Conservation (phyloP, 2,329 filamentous ascomycete genomes). For the Verticillium nubilum region DNA sequence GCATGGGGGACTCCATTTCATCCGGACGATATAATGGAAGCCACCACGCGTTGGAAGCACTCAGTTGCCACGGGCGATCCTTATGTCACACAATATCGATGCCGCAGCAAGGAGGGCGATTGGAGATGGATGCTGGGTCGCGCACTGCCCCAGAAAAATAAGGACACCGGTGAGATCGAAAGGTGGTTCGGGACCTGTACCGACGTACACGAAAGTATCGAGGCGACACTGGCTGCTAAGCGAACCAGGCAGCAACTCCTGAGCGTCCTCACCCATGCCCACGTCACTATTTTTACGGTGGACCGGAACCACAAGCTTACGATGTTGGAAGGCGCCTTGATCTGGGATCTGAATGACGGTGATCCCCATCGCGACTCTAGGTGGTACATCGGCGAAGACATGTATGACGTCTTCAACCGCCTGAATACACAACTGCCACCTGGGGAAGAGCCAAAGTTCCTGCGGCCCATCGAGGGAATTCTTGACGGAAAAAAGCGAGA, state of each 20-base stretch:
- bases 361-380: constrained; percentile 32
- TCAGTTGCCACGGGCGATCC: constrained; percentile 62
- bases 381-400: constrained; percentile 54
- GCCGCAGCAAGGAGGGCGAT: constrained; percentile 58
- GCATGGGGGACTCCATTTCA: constrained; percentile 64
- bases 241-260: constrained; percentile 65
- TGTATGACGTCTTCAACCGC: constrained; percentile 59
- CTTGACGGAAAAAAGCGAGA: constrained; percentile 54
- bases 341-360: constrained; percentile 37
- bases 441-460: constrained; percentile 41
- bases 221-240: constrained; percentile 60
- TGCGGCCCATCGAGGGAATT: constrained; percentile 57
- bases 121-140: constrained; percentile 77
- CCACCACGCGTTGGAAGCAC: constrained; percentile 52
- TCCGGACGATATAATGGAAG: constrained; percentile 59
- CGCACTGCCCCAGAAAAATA: constrained; percentile 62
- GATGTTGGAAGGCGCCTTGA: constrained; percentile 64
- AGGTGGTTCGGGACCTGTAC: constrained; percentile 82
- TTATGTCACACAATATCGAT: constrained; percentile 68
- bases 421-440: constrained; percentile 36
- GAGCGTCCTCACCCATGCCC: constrained; percentile 68
- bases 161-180: constrained; percentile 60
- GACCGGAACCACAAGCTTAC: constrained; percentile 57
- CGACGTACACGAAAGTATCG: constrained; percentile 70
- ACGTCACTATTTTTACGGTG: constrained; percentile 71